Conservation (phyloP, 768 basidiomycete species). For the Tricholomella constricta region DNA sequence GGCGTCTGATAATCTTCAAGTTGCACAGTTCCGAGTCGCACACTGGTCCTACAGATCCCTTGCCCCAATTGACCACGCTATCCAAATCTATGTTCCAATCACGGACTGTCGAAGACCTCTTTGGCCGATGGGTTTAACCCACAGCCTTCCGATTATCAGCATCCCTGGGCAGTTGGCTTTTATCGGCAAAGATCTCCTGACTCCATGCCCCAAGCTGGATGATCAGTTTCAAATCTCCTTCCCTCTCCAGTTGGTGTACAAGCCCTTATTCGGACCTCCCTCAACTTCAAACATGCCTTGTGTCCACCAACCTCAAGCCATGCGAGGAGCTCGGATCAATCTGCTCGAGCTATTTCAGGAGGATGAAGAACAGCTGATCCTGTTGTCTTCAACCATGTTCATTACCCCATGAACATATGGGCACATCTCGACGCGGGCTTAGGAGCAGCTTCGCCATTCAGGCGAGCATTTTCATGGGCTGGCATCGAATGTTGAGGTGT, state of each 20-base stretch:
- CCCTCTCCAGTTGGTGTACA: not conserved
- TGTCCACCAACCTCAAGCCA: not conserved
- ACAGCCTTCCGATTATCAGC: not conserved
- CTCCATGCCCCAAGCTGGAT: no score
- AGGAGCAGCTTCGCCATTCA: not conserved
- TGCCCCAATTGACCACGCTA: slow-evolving; percentile 1
- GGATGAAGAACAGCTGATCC: not conserved
- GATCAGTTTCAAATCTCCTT: not conserved
- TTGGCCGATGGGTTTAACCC: not conserved
- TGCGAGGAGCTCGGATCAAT: not conserved
- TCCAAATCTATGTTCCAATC: not conserved
- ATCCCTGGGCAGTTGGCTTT: not conserved
- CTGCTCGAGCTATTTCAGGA: not conserved
- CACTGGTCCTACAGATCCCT: slow-evolving; percentile 7
- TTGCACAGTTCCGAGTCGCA: no score
- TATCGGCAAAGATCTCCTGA: not conserved
- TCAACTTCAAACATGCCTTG: not conserved
- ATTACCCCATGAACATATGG: no score
- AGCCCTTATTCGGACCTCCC: not conserved
- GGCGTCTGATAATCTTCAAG: not conserved
- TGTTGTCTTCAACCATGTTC: no score
- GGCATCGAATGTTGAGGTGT: not conserved
- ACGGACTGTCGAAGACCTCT: not conserved
- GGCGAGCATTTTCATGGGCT: not conserved
- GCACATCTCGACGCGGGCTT: no score